A percentile compares a stretch with the other conserved stretches of the same genome.
These are phyloP conservation scores for Beauveria sp. DNA, from an alignment of 2,329 filamentous ascomycete species.

Conservation along the genomic window DNA sequence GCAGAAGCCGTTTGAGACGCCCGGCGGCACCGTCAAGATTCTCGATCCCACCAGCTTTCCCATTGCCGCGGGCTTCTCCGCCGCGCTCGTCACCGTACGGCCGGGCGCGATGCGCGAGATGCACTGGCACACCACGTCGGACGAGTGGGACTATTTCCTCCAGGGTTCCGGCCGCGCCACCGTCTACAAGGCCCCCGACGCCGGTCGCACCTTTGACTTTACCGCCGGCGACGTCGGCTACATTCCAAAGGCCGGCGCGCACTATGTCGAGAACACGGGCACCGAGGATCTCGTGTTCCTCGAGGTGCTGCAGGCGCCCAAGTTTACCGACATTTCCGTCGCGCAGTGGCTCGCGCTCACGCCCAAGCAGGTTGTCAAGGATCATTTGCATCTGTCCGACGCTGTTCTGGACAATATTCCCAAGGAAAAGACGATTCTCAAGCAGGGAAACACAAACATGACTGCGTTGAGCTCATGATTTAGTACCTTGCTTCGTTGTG, in stretches of 20 bases:
- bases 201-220: slow-evolving; percentile 51
- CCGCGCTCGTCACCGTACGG: slow-evolving; percentile 48
- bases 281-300: slow-evolving; percentile 49
- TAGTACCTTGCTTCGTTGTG: not conserved
- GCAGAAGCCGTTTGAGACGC: slow-evolving; percentile 41
- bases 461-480: slow-evolving; percentile 17
- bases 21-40: slow-evolving; percentile 53
- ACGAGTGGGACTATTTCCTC: slow-evolving; percentile 57
- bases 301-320: slow-evolving; percentile 48
- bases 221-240: slow-evolving; percentile 53
- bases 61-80: slow-evolving; percentile 45
- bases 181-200: slow-evolving; percentile 42
- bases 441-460: slow-evolving; percentile 32
- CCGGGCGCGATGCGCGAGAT: slow-evolving; percentile 59
- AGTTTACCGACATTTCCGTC: slow-evolving; percentile 47
- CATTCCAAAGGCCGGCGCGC: slow-evolving; percentile 40
- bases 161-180: slow-evolving; percentile 48
- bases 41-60: slow-evolving; percentile 51
- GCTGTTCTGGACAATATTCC: slow-evolving; percentile 29
- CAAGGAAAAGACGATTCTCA: slow-evolving; percentile 35
- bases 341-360: slow-evolving; percentile 53
- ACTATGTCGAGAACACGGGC: slow-evolving; percentile 56
- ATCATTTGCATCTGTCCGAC: slow-evolving; percentile 40
- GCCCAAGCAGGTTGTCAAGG: slow-evolving; percentile 49
- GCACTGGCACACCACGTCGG: slow-evolving; percentile 54